These are phyloP conservation scores for Neurospora sp. DNA, from an alignment of 2,329 filamentous ascomycete genomes.

Conservation along the genomic window DNA sequence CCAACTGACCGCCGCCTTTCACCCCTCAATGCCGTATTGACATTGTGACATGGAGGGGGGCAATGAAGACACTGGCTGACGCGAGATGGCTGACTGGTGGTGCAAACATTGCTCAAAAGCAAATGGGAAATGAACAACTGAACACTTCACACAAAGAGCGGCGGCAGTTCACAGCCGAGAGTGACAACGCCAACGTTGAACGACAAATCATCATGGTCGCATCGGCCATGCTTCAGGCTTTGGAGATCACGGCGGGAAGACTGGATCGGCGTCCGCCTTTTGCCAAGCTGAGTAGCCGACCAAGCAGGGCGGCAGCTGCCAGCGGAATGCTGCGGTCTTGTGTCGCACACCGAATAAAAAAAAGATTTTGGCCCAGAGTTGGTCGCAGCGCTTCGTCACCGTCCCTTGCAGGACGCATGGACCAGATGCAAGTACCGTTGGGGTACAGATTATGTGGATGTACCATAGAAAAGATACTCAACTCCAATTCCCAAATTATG, in stretches of 20 bases:
- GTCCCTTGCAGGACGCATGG: constrained; percentile 11
- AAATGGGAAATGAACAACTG: background rate
- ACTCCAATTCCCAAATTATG: constrained; percentile 8
- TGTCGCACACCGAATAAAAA: constrained; percentile 1
- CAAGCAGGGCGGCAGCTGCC: background rate
- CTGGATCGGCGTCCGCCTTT: background rate
- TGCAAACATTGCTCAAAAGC: constrained; percentile 3
- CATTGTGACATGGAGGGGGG: background rate
- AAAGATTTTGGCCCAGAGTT: background rate
- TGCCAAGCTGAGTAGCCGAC: background rate
- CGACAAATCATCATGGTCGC: background rate
- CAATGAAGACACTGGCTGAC: constrained; percentile 5
- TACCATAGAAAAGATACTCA: background rate
- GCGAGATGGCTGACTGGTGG: constrained; percentile 12
- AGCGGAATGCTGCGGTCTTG: constrained; percentile 5
- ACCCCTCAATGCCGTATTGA: background rate
- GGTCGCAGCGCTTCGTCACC: constrained; percentile 6
- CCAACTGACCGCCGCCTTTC: background rate
- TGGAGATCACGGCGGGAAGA: background rate
- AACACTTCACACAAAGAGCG: background rate
- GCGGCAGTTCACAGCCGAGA: background rate
- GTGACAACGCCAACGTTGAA: background rate
- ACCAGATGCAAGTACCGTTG: background rate
- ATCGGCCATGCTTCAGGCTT: background rate
- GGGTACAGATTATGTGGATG: background rate